These are phyloP conservation scores for Diaporthe aspalathi DNA, from an alignment of 2,329 filamentous ascomycete genomes.

Conservation along the genomic window DNA sequence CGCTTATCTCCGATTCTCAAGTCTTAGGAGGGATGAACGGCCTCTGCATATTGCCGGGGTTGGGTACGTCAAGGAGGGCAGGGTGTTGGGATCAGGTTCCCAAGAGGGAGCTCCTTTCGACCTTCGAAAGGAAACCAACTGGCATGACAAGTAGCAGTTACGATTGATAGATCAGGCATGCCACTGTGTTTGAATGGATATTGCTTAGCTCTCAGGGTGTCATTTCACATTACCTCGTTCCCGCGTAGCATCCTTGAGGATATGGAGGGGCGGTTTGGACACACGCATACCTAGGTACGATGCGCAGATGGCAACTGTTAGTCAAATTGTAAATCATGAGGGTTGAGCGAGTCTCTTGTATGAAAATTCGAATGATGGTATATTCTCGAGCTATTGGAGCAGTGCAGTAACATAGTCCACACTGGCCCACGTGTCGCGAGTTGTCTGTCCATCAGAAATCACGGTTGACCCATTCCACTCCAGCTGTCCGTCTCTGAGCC, in stretches of 20 bases:
- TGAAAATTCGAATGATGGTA: background rate
- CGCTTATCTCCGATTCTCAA: slow-evolving; percentile 1
- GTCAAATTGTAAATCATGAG: background rate
- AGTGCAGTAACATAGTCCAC: background rate
- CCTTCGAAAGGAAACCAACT: background rate
- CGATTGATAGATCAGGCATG: background rate
- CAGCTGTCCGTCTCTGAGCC: background rate
- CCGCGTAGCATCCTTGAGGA: no score
- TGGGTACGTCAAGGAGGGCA: background rate
- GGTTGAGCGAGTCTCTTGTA: background rate
- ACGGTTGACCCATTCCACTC: background rate
- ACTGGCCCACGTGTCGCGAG: background rate
- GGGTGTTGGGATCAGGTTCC: background rate
- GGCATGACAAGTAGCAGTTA: background rate
- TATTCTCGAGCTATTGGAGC: background rate
- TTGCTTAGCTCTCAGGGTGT: no score
- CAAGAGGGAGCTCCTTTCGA: background rate
- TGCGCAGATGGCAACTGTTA: no score
- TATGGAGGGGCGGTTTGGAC: no score
- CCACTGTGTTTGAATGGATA: no score
- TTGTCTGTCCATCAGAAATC: background rate
- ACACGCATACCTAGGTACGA: no score
- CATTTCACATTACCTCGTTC: no score
- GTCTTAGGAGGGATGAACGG: background rate
- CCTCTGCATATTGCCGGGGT: slow-evolving; percentile 4